These are phyloP conservation scores for Solanum pinnatisectum DNA, from an alignment of 257 asterid genomes.

Conservation along the genomic window DNA sequence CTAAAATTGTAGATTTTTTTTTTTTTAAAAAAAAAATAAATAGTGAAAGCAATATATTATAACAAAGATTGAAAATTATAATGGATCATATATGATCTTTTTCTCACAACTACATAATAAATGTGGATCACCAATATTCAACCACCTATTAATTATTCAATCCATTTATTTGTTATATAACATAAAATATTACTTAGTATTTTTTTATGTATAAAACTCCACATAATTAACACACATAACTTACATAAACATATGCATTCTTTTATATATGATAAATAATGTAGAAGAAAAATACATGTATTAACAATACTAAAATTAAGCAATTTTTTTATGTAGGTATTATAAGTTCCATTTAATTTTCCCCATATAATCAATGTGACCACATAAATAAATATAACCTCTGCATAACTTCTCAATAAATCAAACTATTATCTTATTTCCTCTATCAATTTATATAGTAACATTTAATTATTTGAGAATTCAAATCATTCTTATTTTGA, in stretches of 20 bases:
- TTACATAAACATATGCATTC: not conserved
- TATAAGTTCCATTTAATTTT: not conserved
- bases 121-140: not conserved
- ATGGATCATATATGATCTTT: not conserved
- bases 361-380: not conserved
- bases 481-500: not conserved
- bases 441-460: not conserved
- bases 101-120: not conserved
- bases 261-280: not conserved
- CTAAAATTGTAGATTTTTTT: too few species aligned
- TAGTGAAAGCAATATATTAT: too few species aligned
- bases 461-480: not conserved
- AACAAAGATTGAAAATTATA: too few species aligned
- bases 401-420: not conserved
- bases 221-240: not conserved
- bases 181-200: too few species aligned
- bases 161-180: too few species aligned
- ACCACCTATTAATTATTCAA: not conserved
- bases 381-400: not conserved
- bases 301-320: not conserved
- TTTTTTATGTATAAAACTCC: not conserved
- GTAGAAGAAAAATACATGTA: not conserved
- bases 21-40: too few species aligned
- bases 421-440: not conserved
- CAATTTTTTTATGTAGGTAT: not conserved